Percentiles rank a stretch among this genome's conserved stretches.
phyloP scores from a whole-genome alignment of 176 grass and related monocot genomes.

The Hordeum vulgare region MorexV3_pseudomolecules_assembly NC_058521.1:598998256-598998755 shows the following conservation, averaged over 20 bases:
- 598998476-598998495: slow-evolving; percentile 66
- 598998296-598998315: slow-evolving; percentile 57
- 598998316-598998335: slow-evolving; percentile 81
- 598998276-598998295: slow-evolving; percentile 60
- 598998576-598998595: slow-evolving; percentile 42
- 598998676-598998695: slow-evolving; percentile 72
- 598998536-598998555: slow-evolving; percentile 89
- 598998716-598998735: slow-evolving; percentile 63
- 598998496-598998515: slow-evolving; percentile 76
- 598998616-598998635: slow-evolving; percentile 15
- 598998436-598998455: background rate
- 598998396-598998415: slow-evolving; percentile 35
- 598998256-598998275: slow-evolving; percentile 87
- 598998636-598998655: slow-evolving; percentile 2
- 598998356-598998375: slow-evolving; percentile 59
- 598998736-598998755: slow-evolving; percentile 55
- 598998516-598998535: slow-evolving; percentile 50
- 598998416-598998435: background rate
- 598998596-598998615: slow-evolving; percentile 18
- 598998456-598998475: background rate
- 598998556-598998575: slow-evolving; percentile 76
- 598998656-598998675: background rate
- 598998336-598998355: slow-evolving; percentile 87
- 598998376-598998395: slow-evolving; percentile 92
- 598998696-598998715: slow-evolving; percentile 85